Conservation (phyloP, 768 basidiomycete genomes). For the Termitomyces sp. region DNA sequence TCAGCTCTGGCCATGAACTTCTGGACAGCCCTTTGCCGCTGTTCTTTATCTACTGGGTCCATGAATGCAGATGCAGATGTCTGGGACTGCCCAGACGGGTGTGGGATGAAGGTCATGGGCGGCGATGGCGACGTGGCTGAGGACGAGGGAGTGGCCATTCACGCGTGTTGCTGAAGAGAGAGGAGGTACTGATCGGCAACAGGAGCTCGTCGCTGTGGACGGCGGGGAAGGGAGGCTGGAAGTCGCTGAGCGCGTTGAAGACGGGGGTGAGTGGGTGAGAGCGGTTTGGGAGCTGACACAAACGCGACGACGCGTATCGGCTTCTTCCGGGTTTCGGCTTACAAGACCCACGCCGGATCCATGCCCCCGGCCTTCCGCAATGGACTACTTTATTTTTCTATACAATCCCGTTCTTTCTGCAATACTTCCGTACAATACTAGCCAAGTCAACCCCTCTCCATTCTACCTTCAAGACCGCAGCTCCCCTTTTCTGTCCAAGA, state of each 20-base stretch:
- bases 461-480: conserved; percentile 3
- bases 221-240: conserved; percentile 28
- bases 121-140: conserved; percentile 82
- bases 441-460: not conserved
- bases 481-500: not conserved
- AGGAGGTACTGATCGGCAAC: conserved; percentile 15
- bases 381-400: conserved; percentile 8
- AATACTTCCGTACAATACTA: not conserved
- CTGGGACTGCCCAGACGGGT: conserved; percentile 33
- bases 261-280: conserved; percentile 24
- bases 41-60: conserved; percentile 48
- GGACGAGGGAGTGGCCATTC: conserved; percentile 77
- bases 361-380: conserved; percentile 22
- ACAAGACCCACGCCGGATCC: conserved; percentile 20
- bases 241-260: conserved; percentile 30
- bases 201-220: conserved; percentile 23
- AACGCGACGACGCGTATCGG: conserved; percentile 53
- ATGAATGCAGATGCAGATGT: conserved; percentile 24
- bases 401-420: not conserved
- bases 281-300: conserved; percentile 27
- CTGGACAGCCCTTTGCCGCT: conserved; percentile 61
- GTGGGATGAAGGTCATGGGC: conserved; percentile 56
- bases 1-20: conserved; percentile 78
- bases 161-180: conserved; percentile 25
- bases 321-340: conserved; percentile 40